Percentiles rank a stretch among this genome's conserved stretches.
phyloP scores from a whole-genome alignment of 306 rosid genomes.

The Corylus heterophylla region DNA sequence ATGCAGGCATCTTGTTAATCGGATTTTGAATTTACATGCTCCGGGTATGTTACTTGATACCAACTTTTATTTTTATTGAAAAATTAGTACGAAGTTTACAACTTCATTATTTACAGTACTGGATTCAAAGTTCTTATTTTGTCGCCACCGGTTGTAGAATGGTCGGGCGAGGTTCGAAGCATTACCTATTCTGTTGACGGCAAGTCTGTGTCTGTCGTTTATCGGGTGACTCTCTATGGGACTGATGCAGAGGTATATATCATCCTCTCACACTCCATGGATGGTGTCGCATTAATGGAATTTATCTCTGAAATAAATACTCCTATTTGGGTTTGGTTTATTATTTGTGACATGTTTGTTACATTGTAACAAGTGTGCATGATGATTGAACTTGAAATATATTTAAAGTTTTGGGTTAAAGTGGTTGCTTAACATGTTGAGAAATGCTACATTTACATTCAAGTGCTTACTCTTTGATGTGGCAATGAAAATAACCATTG shows the following conservation, averaged over 20 bases:
- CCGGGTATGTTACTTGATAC: conserved; percentile 44
- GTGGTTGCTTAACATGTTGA: too few relatives aligned
- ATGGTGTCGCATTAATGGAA: not conserved
- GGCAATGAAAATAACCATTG: too few relatives aligned
- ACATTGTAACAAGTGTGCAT: too few relatives aligned
- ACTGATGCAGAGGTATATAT: conserved; percentile 79
- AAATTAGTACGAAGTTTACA: not conserved
- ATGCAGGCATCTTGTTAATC: conserved; percentile 72
- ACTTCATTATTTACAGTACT: not conserved
- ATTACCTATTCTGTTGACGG: conserved; percentile 61
- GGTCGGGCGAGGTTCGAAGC: conserved; percentile 84
- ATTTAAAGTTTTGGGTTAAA: too few relatives aligned
- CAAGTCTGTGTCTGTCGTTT: conserved; percentile 76
- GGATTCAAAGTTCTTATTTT: not conserved
- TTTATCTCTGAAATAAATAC: not conserved
- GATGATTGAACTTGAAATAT: too few relatives aligned
- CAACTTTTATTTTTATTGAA: not conserved
- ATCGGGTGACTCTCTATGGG: conserved; percentile 84
- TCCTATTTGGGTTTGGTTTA: not conserved
- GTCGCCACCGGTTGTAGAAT: conserved; percentile 45
- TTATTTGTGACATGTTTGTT: not conserved
- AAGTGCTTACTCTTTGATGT: too few relatives aligned
- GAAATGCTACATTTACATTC: too few relatives aligned
- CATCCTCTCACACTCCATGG: not conserved
- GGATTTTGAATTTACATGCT: conserved; percentile 77